Percentiles rank a stretch among this genome's conserved stretches.
Conservation (phyloP, 192 early-diverging fungal species). For the Coemansia sp. region DNA sequence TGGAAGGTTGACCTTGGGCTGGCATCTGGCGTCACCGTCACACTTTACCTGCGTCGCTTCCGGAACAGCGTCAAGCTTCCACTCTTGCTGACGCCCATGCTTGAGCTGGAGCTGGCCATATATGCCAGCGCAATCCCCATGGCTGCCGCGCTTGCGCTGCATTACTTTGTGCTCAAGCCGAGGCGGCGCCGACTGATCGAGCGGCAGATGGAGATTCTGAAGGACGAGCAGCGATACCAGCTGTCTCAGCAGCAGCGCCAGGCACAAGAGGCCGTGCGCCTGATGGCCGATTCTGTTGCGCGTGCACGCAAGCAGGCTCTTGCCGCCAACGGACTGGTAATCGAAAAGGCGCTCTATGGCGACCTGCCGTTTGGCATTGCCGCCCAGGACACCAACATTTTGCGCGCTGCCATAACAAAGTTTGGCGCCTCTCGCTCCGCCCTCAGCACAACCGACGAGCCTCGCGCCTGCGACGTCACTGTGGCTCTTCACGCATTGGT, state of each 20-base stretch:
- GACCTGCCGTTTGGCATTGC: conserved; percentile 59
- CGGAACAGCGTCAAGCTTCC: conserved; percentile 69
- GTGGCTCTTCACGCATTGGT: conserved; percentile 83
- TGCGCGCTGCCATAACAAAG: conserved; percentile 18
- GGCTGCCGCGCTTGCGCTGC: conserved; percentile 52
- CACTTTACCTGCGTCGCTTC: conserved; percentile 62
- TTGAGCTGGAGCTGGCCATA: conserved; percentile 57
- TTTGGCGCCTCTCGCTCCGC: conserved; percentile 17
- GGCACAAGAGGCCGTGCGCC: conserved; percentile 71
- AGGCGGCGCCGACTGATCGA: conserved; percentile 51
- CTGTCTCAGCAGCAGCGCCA: conserved; percentile 68
- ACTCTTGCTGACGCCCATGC: conserved; percentile 59
- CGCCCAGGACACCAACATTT: conserved; percentile 35
- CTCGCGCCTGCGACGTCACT: conserved; percentile 73
- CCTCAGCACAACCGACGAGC: conserved; percentile 26
- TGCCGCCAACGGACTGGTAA: conserved; percentile 69
- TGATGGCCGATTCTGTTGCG: conserved; percentile 68
- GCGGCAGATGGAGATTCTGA: conserved; percentile 56
- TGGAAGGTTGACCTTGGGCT: conserved; percentile 64
- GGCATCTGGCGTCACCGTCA: conserved; percentile 59
- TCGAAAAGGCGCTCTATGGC: conserved; percentile 87
- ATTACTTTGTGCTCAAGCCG: conserved; percentile 63
- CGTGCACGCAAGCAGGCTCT: conserved; percentile 68
- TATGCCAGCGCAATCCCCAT: conserved; percentile 59
- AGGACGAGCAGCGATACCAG: conserved; percentile 63